Conservation (phyloP, 2,329 filamentous ascomycete genomes). For the Fusarium scirpi region DNA sequence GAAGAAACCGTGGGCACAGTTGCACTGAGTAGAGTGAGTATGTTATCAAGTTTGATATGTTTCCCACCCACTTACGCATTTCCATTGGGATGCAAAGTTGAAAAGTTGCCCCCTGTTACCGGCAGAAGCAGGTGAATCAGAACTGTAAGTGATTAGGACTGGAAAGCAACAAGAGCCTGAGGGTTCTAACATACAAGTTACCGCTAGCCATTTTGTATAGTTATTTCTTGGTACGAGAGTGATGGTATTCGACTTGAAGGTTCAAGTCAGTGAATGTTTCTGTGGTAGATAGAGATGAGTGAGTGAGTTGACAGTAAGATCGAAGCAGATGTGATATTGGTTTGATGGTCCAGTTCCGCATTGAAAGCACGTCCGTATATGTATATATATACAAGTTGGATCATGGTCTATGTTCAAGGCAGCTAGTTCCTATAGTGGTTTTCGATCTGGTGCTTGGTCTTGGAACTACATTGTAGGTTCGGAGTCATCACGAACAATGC, state of each 20-base stretch:
- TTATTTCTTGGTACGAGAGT: background rate
- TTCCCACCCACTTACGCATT: constrained; percentile 6
- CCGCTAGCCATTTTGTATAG: constrained; percentile 5
- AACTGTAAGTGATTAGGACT: constrained; percentile 5
- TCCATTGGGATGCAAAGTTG: constrained; percentile 4
- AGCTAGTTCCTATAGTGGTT: rapidly evolving
- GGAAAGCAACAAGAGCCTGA: background rate
- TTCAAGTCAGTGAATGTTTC: background rate
- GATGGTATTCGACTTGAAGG: background rate
- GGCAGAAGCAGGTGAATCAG: background rate
- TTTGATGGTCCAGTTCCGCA: background rate
- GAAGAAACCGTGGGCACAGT: constrained; percentile 9
- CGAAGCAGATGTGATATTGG: background rate
- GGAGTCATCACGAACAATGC: background rate
- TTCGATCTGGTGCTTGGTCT: background rate
- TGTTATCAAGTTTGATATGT: background rate
- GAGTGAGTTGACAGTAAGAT: background rate
- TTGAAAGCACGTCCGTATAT: background rate
- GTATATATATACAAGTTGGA: constrained; percentile 1
- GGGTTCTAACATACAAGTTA: constrained; percentile 4
- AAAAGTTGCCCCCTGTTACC: constrained; percentile 5
- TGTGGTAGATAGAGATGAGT: background rate
- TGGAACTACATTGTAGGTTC: constrained; percentile 9
- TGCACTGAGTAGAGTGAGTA: constrained; percentile 10
- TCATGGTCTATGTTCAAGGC: background rate